A percentile compares a stretch with the other conserved stretches of the same genome.
Evolutionary conservation across 1,139 yeast genomes (phyloP).

Genomic region (Tardiomyces blankii): DNA sequence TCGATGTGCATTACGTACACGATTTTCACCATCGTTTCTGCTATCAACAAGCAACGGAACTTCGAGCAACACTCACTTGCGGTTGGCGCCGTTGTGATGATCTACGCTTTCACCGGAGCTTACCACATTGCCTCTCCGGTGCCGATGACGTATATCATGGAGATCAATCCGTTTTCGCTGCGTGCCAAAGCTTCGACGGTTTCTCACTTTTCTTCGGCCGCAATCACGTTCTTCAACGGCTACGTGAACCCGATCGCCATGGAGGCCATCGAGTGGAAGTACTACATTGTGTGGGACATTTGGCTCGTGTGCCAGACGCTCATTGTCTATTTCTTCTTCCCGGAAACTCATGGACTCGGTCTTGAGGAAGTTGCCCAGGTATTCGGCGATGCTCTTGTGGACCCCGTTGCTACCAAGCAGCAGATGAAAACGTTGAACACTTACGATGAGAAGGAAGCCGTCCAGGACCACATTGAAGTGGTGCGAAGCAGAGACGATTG

Average conservation of each 20-base stretch:
- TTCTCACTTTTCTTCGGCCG: conserved; percentile 14
- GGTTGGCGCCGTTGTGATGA: conserved; percentile 3
- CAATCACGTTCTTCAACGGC: conserved; percentile 28
- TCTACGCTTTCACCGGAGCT: conserved; percentile 12
- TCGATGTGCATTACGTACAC: conserved; percentile 10
- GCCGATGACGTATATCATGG: conserved; percentile 29
- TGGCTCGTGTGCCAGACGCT: conserved; percentile 3
- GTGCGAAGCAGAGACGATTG: not conserved
- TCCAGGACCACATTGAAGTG: not conserved
- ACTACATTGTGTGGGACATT: conserved; percentile 30
- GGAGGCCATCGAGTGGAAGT: conserved; percentile 48
- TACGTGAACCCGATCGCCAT: conserved; percentile 51
- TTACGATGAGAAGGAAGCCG: not conserved
- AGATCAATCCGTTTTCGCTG: conserved; percentile 30
- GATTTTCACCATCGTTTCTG: conserved; percentile 14
- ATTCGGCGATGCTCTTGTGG: conserved; percentile 8
- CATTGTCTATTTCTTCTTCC: conserved; percentile 30
- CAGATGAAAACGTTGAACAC: conserved; percentile 6
- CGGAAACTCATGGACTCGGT: conserved; percentile 34
- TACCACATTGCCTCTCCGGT: conserved; percentile 4
- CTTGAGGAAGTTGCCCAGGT: conserved; percentile 36
- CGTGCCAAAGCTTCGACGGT: conserved; percentile 26
- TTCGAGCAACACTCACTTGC: not conserved
- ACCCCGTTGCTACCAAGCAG: conserved; percentile 19
- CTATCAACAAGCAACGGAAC: conserved; percentile 3